phyloP scores from a whole-genome alignment of 192 early-diverging fungal species.

The Backusella morwellensis region DNA sequence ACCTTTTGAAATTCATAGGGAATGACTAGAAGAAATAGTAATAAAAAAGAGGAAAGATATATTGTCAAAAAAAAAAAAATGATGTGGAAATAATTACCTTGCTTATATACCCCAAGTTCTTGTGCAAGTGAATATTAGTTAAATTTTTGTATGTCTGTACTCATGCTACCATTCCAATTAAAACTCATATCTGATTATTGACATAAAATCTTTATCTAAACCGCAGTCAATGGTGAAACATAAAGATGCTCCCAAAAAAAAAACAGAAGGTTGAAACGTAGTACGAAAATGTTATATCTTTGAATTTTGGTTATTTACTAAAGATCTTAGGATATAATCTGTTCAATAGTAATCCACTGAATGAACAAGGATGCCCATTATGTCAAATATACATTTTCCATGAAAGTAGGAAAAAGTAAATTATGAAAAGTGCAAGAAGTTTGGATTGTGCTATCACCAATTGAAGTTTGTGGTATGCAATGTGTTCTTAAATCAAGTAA shows the following conservation, averaged over 20 bases:
- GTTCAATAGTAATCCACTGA: not conserved
- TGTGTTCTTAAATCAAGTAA: not conserved
- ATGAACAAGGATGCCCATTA: not conserved
- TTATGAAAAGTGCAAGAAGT: not conserved
- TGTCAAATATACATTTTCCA: not conserved
- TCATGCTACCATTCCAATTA: not conserved
- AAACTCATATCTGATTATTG: not conserved
- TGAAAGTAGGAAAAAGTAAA: not conserved
- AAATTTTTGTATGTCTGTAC: not conserved
- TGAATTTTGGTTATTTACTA: not conserved
- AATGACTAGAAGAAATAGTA: not conserved
- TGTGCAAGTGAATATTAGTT: not conserved
- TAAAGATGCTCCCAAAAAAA: not conserved
- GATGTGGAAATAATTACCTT: not conserved
- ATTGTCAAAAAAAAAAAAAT: not conserved
- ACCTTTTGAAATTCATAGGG: not conserved
- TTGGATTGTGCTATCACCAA: not conserved
- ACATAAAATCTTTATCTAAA: not conserved
- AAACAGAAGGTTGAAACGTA: not conserved
- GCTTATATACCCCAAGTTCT: not conserved
- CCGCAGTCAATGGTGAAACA: not conserved
- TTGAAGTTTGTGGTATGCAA: not conserved
- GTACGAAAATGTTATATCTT: not conserved
- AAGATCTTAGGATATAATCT: not conserved
- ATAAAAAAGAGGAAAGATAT: not conserved